phyloP scores from a whole-genome alignment of 2,329 filamentous ascomycete species.

The Pseudogymnoascus sp. region DNA sequence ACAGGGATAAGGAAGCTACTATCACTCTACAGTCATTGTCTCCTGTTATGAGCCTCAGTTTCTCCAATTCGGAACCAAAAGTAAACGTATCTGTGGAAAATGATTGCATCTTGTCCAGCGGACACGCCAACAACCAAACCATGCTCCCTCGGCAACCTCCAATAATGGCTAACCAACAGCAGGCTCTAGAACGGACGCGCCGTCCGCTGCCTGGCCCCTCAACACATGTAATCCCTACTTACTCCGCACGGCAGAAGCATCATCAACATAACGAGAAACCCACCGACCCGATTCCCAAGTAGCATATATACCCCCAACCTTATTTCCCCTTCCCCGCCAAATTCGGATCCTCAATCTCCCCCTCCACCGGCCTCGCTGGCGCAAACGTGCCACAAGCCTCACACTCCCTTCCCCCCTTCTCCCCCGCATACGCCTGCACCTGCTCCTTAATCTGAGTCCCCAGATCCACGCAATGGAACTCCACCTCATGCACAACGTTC shows the following conservation, averaged over 20 bases:
- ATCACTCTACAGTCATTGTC: neutral
- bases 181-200: neutral
- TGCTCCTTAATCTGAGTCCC: slow-evolving; percentile 92
- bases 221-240: neutral
- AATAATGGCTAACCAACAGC: neutral
- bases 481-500: slow-evolving; percentile 71
- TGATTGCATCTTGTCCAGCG: neutral
- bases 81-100: neutral
- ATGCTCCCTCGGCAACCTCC: neutral
- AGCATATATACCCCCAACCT: neutral
- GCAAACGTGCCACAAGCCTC: slow-evolving; percentile 68
- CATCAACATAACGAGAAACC: neutral
- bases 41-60: neutral
- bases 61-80: neutral
- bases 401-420: slow-evolving; percentile 66
- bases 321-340: slow-evolving; percentile 19
- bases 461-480: slow-evolving; percentile 82
- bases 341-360: slow-evolving; percentile 53
- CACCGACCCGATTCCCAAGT: neutral
- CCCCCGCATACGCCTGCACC: slow-evolving; percentile 70
- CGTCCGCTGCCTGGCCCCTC: neutral
- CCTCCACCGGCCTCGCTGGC: slow-evolving; percentile 56
- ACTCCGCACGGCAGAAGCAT: no score
- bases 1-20: neutral
- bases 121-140: neutral